phyloP scores from a whole-genome alignment of 2,329 filamentous ascomycete species.

The Didymella glomerata region DNA sequence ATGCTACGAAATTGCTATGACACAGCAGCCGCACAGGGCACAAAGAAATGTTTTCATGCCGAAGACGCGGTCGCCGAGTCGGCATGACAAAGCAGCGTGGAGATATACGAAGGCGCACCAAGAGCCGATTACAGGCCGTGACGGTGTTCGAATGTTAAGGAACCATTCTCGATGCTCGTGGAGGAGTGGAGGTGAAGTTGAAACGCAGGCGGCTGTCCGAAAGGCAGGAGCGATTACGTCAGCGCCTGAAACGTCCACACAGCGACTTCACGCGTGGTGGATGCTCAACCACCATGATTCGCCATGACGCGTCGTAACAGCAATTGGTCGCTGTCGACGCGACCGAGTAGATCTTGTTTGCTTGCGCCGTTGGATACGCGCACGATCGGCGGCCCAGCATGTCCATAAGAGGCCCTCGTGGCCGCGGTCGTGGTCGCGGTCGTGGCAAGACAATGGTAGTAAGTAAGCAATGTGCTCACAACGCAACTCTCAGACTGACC shows the following conservation, averaged over 20 bases:
- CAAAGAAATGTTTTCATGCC: slow-evolving; percentile 2
- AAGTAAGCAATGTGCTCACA: slow-evolving; percentile 1
- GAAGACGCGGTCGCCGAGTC: neutral
- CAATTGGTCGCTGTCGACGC: slow-evolving; percentile 11
- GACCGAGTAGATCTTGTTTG: neutral
- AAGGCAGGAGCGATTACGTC: slow-evolving; percentile 12
- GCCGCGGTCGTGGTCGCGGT: slow-evolving; percentile 29
- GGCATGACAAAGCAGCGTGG: neutral
- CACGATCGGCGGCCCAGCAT: slow-evolving; percentile 20
- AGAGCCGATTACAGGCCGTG: neutral
- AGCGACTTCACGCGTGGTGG: slow-evolving; percentile 4
- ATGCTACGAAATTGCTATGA: slow-evolving; percentile 9
- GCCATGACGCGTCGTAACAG: slow-evolving; percentile 24
- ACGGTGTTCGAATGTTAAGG: too few species aligned
- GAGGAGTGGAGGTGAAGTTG: neutral
- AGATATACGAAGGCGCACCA: neutral
- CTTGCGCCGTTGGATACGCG: slow-evolving; percentile 1
- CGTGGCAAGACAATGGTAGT: slow-evolving; percentile 32
- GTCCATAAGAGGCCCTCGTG: slow-evolving; percentile 35
- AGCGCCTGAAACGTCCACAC: neutral
- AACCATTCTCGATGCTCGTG: neutral
- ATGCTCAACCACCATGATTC: neutral
- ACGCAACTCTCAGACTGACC: slow-evolving; percentile 4
- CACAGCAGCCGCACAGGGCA: slow-evolving; percentile 9
- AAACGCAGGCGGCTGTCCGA: neutral